Evolutionary conservation across 257 asterid genomes (phyloP), one percentile per base, ranked within the genome.

Genomic region (Scutellaria minor): DNA sequence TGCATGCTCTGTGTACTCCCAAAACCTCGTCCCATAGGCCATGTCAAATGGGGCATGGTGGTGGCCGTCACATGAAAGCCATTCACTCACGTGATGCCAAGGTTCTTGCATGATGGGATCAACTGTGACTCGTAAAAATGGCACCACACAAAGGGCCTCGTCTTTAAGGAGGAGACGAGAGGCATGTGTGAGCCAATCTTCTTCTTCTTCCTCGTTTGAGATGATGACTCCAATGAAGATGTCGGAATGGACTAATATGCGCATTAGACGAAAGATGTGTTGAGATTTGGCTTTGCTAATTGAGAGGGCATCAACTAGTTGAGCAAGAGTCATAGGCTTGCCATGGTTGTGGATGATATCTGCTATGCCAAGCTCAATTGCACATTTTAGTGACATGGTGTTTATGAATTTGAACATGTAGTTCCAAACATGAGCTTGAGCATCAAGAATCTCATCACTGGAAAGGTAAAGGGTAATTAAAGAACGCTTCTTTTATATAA

Each of bases 401-500:
- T 66, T 66, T 31, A 67, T 66, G 47, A 55, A 75, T 42, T n/a
- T 47, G 79, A 66, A 66, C 1, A 46, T 18, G 35, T 15, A 45
- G 45, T 74, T 74, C 79, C 74, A 66, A 18, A 75, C 41, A 55
- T 57, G 79, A 22, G 68, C 35, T 75, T 66, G 79, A 58, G 79
- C 67, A 18, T 46, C 50, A 48, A 75, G 68, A 11, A 57, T 44
- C 79, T 75, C 68, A 6, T 15, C 14, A 47, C 39, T 22, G 5
- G 72, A 24, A 24, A 24, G 27, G 27, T 24, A 24, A 2, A 2
- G 27, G 27, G 2, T 1, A 24, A 24, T 24, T 24, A 24, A 24
- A 24, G 27, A 1, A 24, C 27, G 2, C 27, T 24, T 24, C 27
- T 24, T 24, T 24, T 24, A 24, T 24, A 24, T 24, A 24, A 24